phyloP scores from a whole-genome alignment of 805 yeast genomes.

The Cyberlindnera petersonii region DNA sequence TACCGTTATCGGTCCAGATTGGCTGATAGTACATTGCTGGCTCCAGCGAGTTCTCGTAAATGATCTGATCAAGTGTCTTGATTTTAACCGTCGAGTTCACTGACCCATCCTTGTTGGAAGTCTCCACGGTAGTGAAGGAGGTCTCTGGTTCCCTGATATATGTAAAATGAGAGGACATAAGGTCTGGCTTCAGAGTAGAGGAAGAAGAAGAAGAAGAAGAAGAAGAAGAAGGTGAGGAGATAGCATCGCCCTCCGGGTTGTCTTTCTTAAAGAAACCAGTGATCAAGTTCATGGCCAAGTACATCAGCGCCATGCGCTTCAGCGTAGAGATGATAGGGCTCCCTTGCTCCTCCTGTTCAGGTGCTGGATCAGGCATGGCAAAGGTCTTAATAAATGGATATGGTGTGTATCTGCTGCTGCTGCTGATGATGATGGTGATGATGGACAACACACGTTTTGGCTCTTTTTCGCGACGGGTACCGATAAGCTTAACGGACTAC shows the following conservation, averaged over 20 bases:
- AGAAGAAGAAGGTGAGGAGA: background rate
- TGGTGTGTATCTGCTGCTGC: background rate
- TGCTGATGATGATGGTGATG: background rate
- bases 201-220: background rate
- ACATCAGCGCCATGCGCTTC: conserved; percentile 12
- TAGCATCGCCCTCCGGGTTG: background rate
- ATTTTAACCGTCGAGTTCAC: conserved; percentile 5
- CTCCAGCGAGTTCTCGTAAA: conserved; percentile 25
- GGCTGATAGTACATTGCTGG: conserved; percentile 22
- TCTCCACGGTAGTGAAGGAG: conserved; percentile 7
- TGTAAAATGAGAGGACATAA: conserved; percentile 9
- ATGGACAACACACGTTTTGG: background rate
- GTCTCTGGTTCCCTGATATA: conserved; percentile 16
- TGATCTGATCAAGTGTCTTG: conserved; percentile 20
- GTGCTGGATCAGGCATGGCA: conserved; percentile 7
- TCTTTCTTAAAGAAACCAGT: conserved; percentile 4
- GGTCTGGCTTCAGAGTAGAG: conserved; percentile 11
- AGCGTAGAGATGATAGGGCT: conserved; percentile 8
- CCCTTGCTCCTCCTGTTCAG: conserved; percentile 1
- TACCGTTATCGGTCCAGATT: conserved; percentile 19
- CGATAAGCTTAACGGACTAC: no score
- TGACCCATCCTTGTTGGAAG: conserved; percentile 14
- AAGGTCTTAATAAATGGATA: no score
- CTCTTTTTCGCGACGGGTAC: background rate
- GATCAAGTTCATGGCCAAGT: conserved; percentile 12